phyloP scores from a whole-genome alignment of 768 basidiomycete species.

The Phylloporus sp. region DNA sequence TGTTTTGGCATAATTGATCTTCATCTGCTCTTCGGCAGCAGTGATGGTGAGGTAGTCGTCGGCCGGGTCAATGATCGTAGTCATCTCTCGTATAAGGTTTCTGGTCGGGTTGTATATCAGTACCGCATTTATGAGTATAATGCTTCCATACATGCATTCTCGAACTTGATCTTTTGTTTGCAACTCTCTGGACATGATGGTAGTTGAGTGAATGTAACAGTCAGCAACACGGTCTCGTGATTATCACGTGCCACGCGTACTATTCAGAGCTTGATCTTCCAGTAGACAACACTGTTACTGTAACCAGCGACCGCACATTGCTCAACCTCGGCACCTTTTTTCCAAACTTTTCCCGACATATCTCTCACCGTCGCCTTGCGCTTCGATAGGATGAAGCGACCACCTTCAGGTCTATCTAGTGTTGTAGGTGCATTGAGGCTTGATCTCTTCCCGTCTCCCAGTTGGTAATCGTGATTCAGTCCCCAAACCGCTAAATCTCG shows the following conservation, averaged over 20 bases:
- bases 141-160: constrained; percentile 30
- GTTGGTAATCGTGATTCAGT: constrained; percentile 65
- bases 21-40: constrained; percentile 68
- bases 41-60: constrained; percentile 77
- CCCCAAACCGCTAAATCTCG: constrained; percentile 75
- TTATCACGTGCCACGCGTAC: constrained; percentile 18
- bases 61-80: constrained; percentile 70
- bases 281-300: constrained; percentile 64
- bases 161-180: constrained; percentile 32
- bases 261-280: constrained; percentile 45
- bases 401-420: constrained; percentile 49
- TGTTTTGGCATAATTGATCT: constrained; percentile 48
- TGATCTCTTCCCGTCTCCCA: constrained; percentile 69
- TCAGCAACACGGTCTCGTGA: constrained; percentile 6
- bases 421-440: constrained; percentile 52
- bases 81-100: constrained; percentile 66
- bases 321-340: constrained; percentile 56
- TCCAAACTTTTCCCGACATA: constrained; percentile 57
- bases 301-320: constrained; percentile 63
- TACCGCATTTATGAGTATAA: not conserved
- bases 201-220: not conserved
- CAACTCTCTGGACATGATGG: constrained; percentile 25
- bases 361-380: constrained; percentile 55
- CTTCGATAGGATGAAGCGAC: constrained; percentile 55
- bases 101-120: constrained; percentile 33